These are phyloP conservation scores for Yamagishiella unicocca DNA, from an alignment of 139 green algal species.

Conservation along the genomic window DNA sequence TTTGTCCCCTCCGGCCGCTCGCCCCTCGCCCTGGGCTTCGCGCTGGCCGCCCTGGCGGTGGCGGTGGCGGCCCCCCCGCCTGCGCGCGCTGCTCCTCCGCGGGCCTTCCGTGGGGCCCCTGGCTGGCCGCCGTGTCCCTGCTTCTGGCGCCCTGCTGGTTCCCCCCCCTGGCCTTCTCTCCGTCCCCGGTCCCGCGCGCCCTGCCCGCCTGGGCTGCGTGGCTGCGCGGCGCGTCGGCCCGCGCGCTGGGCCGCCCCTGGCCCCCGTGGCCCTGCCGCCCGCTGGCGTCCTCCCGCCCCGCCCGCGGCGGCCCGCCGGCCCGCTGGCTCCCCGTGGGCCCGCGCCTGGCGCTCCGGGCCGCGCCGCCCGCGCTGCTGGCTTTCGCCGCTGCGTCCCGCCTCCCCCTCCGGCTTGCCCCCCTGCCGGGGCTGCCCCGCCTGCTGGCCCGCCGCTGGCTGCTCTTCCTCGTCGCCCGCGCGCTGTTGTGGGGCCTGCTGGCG, in stretches of 20 bases:
- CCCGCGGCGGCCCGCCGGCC: constrained; percentile 42
- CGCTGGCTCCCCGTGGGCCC: constrained; percentile 41
- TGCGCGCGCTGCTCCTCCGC: constrained; percentile 38
- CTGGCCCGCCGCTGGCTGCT: constrained; percentile 3
- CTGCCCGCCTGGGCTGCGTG: constrained; percentile 38
- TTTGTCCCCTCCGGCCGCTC: constrained; percentile 71
- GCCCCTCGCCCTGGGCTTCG: constrained; percentile 80
- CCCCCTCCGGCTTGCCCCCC: constrained; percentile 3
- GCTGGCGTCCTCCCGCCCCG: constrained; percentile 52
- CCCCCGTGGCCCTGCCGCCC: constrained; percentile 53
- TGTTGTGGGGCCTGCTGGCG: constrained; percentile 25
- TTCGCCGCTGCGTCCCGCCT: constrained; percentile 51
- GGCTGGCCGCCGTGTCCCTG: constrained; percentile 76
- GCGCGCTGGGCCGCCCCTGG: constrained; percentile 52
- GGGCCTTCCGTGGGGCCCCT: constrained; percentile 72
- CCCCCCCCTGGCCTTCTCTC: constrained; percentile 52
- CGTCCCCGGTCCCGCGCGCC: constrained; percentile 49
- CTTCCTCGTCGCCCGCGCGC: constrained; percentile 29
- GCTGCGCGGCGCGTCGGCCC: constrained; percentile 56
- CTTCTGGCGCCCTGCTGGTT: constrained; percentile 83
- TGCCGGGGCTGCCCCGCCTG: not conserved
- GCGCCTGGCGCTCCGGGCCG: not conserved
- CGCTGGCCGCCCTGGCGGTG: constrained; percentile 58
- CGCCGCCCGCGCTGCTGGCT: constrained; percentile 42
- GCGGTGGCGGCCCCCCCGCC: not conserved